Conservation (phyloP, 2,329 filamentous ascomycete species). For the Scopulariopsis brevicaulis region DNA sequence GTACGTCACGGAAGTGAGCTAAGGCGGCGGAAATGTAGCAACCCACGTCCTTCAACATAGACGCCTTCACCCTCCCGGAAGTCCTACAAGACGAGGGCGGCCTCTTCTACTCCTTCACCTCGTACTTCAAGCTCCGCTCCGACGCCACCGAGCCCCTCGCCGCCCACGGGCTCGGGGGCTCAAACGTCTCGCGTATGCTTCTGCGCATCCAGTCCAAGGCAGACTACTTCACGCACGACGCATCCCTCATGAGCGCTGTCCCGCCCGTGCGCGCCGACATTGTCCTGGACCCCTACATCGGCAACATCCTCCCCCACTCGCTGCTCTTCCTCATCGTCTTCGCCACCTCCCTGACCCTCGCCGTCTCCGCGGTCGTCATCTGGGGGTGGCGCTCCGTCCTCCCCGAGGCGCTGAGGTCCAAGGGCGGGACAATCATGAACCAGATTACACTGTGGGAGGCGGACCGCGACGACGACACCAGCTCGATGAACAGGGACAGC, state of each 20-base stretch:
- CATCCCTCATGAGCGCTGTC: conserved; percentile 61
- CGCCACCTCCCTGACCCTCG: conserved; percentile 46
- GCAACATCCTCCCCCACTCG: conserved; percentile 70
- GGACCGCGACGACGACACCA: not conserved
- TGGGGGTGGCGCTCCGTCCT: not conserved
- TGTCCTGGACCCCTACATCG: conserved; percentile 76
- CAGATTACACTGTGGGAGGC: not conserved
- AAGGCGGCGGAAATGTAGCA: conserved; percentile 43
- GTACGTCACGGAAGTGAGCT: not conserved
- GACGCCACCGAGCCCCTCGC: conserved; percentile 20
- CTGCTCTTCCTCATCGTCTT: conserved; percentile 62
- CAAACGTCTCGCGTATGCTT: conserved; percentile 41
- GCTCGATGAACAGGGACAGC: not conserved
- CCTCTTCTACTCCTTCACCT: conserved; percentile 28
- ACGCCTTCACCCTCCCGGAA: conserved; percentile 47
- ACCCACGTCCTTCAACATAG: conserved; percentile 69
- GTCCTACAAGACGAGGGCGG: conserved; percentile 36
- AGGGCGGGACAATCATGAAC: not conserved
- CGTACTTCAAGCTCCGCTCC: not conserved
- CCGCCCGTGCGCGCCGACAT: conserved; percentile 67
- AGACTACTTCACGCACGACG: conserved; percentile 72
- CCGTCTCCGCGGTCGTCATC: conserved; percentile 3
- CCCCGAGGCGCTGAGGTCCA: not conserved
- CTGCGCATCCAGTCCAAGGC: conserved; percentile 67
- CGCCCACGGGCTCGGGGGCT: conserved; percentile 26